Evolutionary conservation across 2,329 filamentous ascomycete genomes (phyloP).

Genomic region (Penicillium sp.): DNA sequence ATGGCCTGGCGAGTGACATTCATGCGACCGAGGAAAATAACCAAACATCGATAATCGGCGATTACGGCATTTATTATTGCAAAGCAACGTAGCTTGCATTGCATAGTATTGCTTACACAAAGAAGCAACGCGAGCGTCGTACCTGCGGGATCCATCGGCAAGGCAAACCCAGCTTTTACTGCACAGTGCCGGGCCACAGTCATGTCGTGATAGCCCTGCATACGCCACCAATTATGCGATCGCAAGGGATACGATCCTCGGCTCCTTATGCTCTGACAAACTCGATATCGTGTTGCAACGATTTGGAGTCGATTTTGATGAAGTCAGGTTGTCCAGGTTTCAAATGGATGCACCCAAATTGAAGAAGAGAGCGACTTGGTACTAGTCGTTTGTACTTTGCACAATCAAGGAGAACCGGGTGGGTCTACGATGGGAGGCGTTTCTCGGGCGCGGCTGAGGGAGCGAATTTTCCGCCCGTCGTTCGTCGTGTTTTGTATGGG

Average conservation of each 20-base stretch:
- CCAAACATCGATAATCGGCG: background rate
- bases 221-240: background rate
- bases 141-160: slow-evolving; percentile 1
- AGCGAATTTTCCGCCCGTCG: background rate
- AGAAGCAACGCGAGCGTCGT: background rate
- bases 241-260: background rate
- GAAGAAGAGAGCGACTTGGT: background rate
- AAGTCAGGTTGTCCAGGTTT: background rate
- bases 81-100: background rate
- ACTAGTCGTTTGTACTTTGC: background rate
- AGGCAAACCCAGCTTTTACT: background rate
- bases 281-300: background rate
- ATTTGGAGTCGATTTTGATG: background rate
- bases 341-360: too few relatives aligned
- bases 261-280: background rate
- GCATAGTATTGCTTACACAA: background rate
- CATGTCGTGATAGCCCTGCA: background rate
- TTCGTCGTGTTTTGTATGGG: background rate
- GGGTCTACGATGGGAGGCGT: background rate
- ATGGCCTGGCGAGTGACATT: background rate
- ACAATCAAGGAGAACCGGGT: background rate
- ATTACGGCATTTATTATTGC: too few relatives aligned
- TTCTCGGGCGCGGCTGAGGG: background rate
- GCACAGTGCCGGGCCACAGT: background rate
- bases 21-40: background rate